Percentiles rank a stretch among this genome's conserved stretches.
phyloP scores from a whole-genome alignment of 441 rosid genomes.

The Capsella rubella region DNA sequence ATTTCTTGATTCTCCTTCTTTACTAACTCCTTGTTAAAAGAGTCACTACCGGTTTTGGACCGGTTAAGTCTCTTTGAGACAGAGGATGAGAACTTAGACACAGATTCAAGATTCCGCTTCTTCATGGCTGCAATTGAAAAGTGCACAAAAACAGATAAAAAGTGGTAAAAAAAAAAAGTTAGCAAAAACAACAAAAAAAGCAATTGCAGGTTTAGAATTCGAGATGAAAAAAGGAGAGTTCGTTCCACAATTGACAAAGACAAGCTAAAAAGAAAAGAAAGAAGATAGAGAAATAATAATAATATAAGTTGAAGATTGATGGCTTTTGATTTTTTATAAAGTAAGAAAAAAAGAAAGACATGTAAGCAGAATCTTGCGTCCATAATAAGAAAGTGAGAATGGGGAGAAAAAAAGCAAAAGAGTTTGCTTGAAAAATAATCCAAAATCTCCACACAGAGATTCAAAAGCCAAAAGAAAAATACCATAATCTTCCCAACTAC shows the following conservation, averaged over 20 bases:
- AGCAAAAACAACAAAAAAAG: background rate
- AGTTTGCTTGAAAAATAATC: slow-evolving; percentile 71
- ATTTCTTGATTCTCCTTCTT: slow-evolving; percentile 55
- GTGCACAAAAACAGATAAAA: slow-evolving; percentile 20
- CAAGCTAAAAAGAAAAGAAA: slow-evolving; percentile 40
- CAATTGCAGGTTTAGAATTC: slow-evolving; percentile 40
- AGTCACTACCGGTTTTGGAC: slow-evolving; percentile 49
- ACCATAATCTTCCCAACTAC: slow-evolving; percentile 63
- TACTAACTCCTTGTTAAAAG: slow-evolving; percentile 45
- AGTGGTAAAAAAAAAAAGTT: background rate
- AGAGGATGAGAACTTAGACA: slow-evolving; percentile 57
- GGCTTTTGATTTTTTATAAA: slow-evolving; percentile 22
- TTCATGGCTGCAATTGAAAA: slow-evolving; percentile 73
- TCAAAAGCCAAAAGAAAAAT: slow-evolving; percentile 40
- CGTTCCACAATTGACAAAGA: slow-evolving; percentile 39
- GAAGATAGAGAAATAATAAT: slow-evolving; percentile 5
- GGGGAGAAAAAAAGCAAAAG: slow-evolving; percentile 55
- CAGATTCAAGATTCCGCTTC: slow-evolving; percentile 69
- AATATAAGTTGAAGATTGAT: slow-evolving; percentile 38
- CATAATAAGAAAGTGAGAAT: slow-evolving; percentile 50
- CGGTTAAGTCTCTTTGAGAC: slow-evolving; percentile 63
- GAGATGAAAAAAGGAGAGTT: slow-evolving; percentile 38
- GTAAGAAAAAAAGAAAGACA: slow-evolving; percentile 42
- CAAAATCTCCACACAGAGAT: slow-evolving; percentile 44
- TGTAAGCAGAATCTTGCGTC: slow-evolving; percentile 62